These are phyloP conservation scores for Datisca glomerata DNA, from an alignment of 306 rosid species.

Conservation along the genomic window DNA sequence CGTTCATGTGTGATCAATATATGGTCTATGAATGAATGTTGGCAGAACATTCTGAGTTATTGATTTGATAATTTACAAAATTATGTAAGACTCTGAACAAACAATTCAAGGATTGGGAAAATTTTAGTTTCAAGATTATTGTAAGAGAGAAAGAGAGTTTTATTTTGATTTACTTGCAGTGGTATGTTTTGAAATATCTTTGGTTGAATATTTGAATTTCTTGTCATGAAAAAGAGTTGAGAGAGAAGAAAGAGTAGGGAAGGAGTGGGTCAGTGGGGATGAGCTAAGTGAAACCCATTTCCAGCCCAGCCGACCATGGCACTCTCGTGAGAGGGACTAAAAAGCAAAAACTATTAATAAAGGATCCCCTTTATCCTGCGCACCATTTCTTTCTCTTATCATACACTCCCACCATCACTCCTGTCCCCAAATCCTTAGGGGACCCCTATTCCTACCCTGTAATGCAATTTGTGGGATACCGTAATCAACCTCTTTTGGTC, in stretches of 20 bases:
- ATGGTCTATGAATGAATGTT: too few relatives aligned
- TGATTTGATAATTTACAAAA: too few relatives aligned
- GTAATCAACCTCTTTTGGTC: constrained; percentile 28
- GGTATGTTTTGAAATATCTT: too few relatives aligned
- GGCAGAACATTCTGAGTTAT: too few relatives aligned
- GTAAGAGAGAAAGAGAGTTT: constrained; percentile 11
- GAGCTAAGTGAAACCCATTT: constrained; percentile 43
- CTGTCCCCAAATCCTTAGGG: constrained; percentile 41
- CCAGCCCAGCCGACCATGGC: constrained; percentile 83
- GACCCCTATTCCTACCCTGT: constrained; percentile 28
- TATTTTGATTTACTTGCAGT: too few relatives aligned
- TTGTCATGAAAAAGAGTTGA: constrained; percentile 43
- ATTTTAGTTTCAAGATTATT: background rate
- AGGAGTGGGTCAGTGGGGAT: constrained; percentile 23
- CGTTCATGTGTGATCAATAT: too few relatives aligned
- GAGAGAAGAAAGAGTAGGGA: constrained; percentile 34
- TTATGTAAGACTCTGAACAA: too few relatives aligned
- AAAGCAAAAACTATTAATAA: constrained; percentile 11
- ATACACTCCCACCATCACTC: constrained; percentile 20
- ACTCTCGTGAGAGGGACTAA: constrained; percentile 80
- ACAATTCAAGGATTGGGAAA: background rate
- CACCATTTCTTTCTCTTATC: constrained; percentile 26
- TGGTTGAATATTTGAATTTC: too few relatives aligned
- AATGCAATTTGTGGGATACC: constrained; percentile 24
- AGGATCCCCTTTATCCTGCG: constrained; percentile 23